Percentiles rank a stretch among this genome's conserved stretches.
phyloP scores from a whole-genome alignment of 441 rosid species.

The Breynia disticha region DNA sequence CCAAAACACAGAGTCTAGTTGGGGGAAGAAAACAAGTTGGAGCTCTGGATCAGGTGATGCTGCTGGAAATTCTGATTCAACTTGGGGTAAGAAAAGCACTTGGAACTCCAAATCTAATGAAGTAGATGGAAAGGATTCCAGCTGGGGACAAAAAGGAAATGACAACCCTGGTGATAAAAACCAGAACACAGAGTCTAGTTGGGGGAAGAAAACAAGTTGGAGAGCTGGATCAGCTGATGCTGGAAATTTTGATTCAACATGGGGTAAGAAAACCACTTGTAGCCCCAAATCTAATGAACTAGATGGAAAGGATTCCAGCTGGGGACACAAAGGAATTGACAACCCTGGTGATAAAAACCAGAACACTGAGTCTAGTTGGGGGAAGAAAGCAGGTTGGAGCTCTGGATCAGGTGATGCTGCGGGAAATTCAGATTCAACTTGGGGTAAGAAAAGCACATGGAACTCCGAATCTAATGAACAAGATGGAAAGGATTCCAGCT shows the following conservation, averaged over 20 bases:
- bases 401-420: conserved; percentile 8
- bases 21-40: conserved; percentile 19
- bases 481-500: conserved; percentile 10
- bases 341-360: conserved; percentile 2
- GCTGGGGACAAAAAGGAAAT: conserved; percentile 20
- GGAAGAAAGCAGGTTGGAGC: background rate
- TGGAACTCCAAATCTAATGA: conserved; percentile 22
- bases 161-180: conserved; percentile 13
- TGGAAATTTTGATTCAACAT: conserved; percentile 14
- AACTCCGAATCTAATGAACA: conserved; percentile 18
- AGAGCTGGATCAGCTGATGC: conserved; percentile 6
- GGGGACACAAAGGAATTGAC: too few relatives aligned
- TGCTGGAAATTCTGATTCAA: conserved; percentile 14
- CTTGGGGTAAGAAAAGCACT: conserved; percentile 25
- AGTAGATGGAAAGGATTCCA: conserved; percentile 14
- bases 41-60: conserved; percentile 7
- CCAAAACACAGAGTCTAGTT: conserved; percentile 8
- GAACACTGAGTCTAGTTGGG: background rate
- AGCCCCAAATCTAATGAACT: conserved; percentile 16
- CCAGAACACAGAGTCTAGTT: too few relatives aligned
- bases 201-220: too few relatives aligned
- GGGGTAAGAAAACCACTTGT: conserved; percentile 22
- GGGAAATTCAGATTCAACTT: conserved; percentile 15
- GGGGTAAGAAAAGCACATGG: conserved; percentile 23
- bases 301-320: conserved; percentile 10